Base-by-base conservation (phyloP, 1,284 basidiomycete species). In the Tilletia setariae region DNA sequence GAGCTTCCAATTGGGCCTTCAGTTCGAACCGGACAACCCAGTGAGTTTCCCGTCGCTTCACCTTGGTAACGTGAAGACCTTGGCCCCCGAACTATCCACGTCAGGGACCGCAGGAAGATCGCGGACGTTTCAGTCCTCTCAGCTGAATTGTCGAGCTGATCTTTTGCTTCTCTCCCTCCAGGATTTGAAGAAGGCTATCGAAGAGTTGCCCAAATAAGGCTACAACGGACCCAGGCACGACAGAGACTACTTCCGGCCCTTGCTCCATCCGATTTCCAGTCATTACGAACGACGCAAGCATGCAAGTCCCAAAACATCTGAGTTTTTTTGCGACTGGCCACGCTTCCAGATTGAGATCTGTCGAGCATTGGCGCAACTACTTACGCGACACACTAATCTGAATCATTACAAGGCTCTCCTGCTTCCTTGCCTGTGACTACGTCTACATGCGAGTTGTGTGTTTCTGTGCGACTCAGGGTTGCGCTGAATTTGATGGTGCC, bases 11-110 rank as follows among this genome's bases (percentile, higher is more conserved):
- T 86, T 94, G 15, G 94, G 94, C 0, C 83, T 97, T 72, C 90
- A 92, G 72, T 97, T 91, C 77, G 95, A 98, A 78, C 93, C 93
- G 1, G 88, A 88, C 56, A 96, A 93, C 46, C 73, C 76, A 69
- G 83, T 83, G 65, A 62, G 82, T 61, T 11, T 35, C 3, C 16
- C 56, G 15, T 40, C 28, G 2, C 28, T 61, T 35, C 28, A 15
- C 15, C 16, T 25, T 25, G 13, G 35, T 11, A 6, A 40, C 35
- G 35, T 40, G 35, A 11, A 40, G 35, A 40, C 35, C 35, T 40
- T 40, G 35, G 35, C 11, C 35, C 35, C 11, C 4, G 35, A 40
- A 40, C 35, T 6, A 40, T 6, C 4, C 35, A 40, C 11, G 35
- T 40, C 35, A 11, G 35, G 35, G 35, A 40, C 11, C 4, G 46